Base-by-base conservation (phyloP, 2,329 filamentous ascomycete genomes). In the Nemania diffusa region DNA sequence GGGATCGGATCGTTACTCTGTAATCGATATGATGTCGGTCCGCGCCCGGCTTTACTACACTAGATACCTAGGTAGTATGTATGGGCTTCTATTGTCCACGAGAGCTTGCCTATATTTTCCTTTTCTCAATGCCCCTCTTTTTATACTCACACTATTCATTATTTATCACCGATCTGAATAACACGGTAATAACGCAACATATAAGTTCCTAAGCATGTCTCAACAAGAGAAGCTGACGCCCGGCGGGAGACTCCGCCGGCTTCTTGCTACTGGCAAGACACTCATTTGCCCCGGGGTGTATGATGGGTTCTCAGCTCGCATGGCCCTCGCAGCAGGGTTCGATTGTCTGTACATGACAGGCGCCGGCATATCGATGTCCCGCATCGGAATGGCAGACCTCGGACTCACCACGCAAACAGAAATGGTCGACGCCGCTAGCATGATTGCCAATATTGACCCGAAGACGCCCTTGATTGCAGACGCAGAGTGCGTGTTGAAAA, bases 281-380 rank as follows among this genome's bases (percentile, higher is more conserved):
- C 73, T 91, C 37, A 82, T 90, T 1, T 88, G 85, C 53, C 89
- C 89, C 0, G 89, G 90, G 24, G 89, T 92, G 2, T 90, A 91
- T 73, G 90, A 92, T 81, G 90, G 90, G 11, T 84, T 90, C 60
- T 88, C 87, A 2, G 88, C 89, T 0, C 82, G 89, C 1, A 85
- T 91, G 65, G 88, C 88, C 1, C 81, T 90, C 17, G 79, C 83
- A 29, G 81, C 86, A 24, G 88, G 88, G 1, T 64, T 65, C 32
- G 84, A 90, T 51, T 84, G 82, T 62, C 76, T 91, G 34, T 92
- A 91, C 79, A 91, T 92, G 72, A 73, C 71, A 5, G 72, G 73
- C 13, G 73, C 73, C 8, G 72, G 72, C 32, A 68, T 67, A 3
- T 69, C 72, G 2, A 67, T 65, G 20, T 90, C 88, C 0, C 79